These are phyloP conservation scores for Hamiltosporidium magnivora DNA, from an alignment of 371 early-diverging fungal species.

Conservation along the genomic window DNA sequence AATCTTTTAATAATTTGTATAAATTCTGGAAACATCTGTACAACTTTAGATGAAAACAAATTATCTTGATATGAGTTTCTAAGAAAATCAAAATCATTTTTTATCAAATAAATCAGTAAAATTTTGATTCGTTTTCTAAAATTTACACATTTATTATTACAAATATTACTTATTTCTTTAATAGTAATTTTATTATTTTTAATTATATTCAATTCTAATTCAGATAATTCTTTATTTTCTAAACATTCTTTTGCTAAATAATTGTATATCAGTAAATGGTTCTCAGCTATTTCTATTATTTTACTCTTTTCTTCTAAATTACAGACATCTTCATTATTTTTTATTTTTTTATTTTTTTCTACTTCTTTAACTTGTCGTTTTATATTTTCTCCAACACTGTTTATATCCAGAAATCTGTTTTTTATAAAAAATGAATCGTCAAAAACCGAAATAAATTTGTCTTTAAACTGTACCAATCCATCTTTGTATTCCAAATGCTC, in stretches of 20 bases:
- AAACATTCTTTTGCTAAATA: slow-evolving; percentile 34
- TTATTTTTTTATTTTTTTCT: slow-evolving; percentile 31
- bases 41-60: neutral
- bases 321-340: slow-evolving; percentile 31
- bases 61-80: neutral
- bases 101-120: slow-evolving; percentile 23
- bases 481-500: slow-evolving; percentile 46
- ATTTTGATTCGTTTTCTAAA: neutral
- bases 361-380: slow-evolving; percentile 32
- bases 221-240: slow-evolving; percentile 28
- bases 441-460: slow-evolving; percentile 10
- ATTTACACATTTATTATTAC: slow-evolving; percentile 6
- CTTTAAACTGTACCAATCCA: slow-evolving; percentile 24
- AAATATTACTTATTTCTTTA: neutral
- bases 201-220: slow-evolving; percentile 21
- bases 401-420: slow-evolving; percentile 49
- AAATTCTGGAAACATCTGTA: slow-evolving; percentile 12
- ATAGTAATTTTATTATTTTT: slow-evolving; percentile 7
- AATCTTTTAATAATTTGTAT: slow-evolving; percentile 26
- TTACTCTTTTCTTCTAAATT: slow-evolving; percentile 41
- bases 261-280: slow-evolving; percentile 40
- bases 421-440: slow-evolving; percentile 38
- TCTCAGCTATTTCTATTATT: slow-evolving; percentile 24
- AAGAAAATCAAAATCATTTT: slow-evolving; percentile 4
- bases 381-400: slow-evolving; percentile 31